Evolutionary conservation across 768 basidiomycete genomes (phyloP), one percentile per base, ranked within the genome.

Genomic region (Lyophyllum atratum): DNA sequence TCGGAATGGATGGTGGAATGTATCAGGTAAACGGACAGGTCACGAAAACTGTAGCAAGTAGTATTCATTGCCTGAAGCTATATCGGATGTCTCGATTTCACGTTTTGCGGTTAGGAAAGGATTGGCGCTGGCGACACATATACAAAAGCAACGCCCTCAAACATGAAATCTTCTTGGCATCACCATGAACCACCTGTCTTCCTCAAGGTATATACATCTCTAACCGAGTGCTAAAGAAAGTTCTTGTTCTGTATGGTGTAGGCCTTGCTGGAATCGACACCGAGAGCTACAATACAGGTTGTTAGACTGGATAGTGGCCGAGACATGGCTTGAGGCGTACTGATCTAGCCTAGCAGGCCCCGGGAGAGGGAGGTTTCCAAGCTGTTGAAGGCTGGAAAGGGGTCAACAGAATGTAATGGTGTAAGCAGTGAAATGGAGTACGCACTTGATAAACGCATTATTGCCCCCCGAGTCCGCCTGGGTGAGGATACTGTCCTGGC

Each of bases 401-500:
- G 5, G 4, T 12, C 2, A 37, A 34, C 42, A 42, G 40, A 42
- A 5, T 42, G 26, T 39, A 33, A 33, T 47, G 15, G 31, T 29
- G 43, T 21, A 34, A 52, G 15, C n/a, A 15, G 21, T 4, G 21
- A 14, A 14, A 40, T 29, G 31, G 3, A 15, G 31, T 12, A 40
- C 65, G 43, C 43, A 63, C 59, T 69, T 69, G 55, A 71, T 58
- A 55, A 65, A 66, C 8, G 72, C 67, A 50, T 66, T 66, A 42
- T 68, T 62, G 4, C 72, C 74, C 19, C 39, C 58, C 3, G 52
- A 39, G 34, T 55, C 55, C 19, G 59, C 66, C 25, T 59, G 48
- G 22, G 56, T 58, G 24, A 74, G 63, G 54, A 71, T 72, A n/a
- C 52, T 34, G 55, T 76, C 74, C 2, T 70, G 64, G 22, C 44